A percentile compares a stretch with the other conserved stretches of the same genome.
Conservation (phyloP, 2,329 filamentous ascomycete species). For the Colletotrichum sp. region DNA sequence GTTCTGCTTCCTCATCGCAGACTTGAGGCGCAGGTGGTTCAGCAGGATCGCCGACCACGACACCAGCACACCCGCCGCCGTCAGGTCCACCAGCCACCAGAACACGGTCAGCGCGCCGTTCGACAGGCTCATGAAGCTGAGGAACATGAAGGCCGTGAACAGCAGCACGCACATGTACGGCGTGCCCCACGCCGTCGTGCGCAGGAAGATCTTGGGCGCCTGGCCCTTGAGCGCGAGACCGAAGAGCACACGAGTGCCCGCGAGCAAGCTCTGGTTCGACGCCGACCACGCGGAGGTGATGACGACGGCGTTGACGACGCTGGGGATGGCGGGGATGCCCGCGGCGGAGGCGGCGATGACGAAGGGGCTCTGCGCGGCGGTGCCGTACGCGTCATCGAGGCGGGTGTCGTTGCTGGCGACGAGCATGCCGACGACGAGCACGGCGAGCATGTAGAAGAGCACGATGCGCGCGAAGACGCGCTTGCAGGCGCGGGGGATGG, state of each 20-base stretch:
- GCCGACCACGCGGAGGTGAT: conserved; percentile 57
- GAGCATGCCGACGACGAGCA: conserved; percentile 58
- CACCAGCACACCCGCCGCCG: conserved; percentile 56
- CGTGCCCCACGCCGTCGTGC: conserved; percentile 10
- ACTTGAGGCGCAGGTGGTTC: conserved; percentile 64
- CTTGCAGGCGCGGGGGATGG: conserved; percentile 30
- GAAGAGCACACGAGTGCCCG: conserved; percentile 59
- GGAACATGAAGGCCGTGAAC: conserved; percentile 62
- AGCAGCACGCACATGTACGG: conserved; percentile 41
- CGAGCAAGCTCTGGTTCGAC: conserved; percentile 59
- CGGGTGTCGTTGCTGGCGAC: conserved; percentile 57
- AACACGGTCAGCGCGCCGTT: conserved; percentile 65
- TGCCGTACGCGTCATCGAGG: conserved; percentile 53
- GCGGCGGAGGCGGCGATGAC: conserved; percentile 57
- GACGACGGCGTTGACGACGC: conserved; percentile 61
- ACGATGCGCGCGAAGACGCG: conserved; percentile 31
- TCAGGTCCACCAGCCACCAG: conserved; percentile 64
- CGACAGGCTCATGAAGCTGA: conserved; percentile 67
- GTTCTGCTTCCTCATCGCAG: conserved; percentile 48
- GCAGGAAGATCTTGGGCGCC: conserved; percentile 53
- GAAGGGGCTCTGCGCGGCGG: conserved; percentile 55
- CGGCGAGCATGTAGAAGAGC: conserved; percentile 51
- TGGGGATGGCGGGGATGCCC: conserved; percentile 56
- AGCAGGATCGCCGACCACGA: conserved; percentile 60
- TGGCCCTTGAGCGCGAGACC: conserved; percentile 58